Percentiles rank a stretch among this genome's conserved stretches.
These are phyloP conservation scores for Colletotrichum sp. DNA, from an alignment of 2,329 filamentous ascomycete species.

Conservation along the genomic window DNA sequence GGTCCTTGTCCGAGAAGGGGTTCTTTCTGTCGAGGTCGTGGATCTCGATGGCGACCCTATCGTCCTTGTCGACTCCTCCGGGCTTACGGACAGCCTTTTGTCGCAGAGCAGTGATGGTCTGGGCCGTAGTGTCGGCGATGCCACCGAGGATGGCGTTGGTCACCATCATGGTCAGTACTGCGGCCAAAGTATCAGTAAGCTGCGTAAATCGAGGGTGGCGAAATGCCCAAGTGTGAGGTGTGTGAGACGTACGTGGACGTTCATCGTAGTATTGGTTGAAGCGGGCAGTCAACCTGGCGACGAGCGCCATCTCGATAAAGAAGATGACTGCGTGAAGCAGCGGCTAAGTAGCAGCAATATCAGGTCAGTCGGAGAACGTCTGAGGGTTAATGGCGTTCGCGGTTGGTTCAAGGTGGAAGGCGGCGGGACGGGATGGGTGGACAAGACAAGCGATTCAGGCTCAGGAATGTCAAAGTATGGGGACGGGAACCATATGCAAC, in stretches of 20 bases:
- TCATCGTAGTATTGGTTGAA: constrained; percentile 96
- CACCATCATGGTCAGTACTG: constrained; percentile 97
- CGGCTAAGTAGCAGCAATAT: constrained; percentile 62
- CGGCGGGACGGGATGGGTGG: not conserved
- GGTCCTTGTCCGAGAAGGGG: constrained; percentile 66
- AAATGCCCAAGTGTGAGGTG: not conserved
- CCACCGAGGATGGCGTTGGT: constrained; percentile 96
- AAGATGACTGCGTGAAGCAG: constrained; percentile 85
- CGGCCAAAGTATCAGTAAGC: constrained; percentile 5
- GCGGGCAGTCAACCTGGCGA: constrained; percentile 80
- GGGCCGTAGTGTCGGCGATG: constrained; percentile 94
- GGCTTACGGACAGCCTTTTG: constrained; percentile 69
- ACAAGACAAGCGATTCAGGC: not conserved
- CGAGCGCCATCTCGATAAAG: constrained; percentile 85
- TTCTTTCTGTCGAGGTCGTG: constrained; percentile 86
- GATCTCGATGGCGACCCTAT: constrained; percentile 84
- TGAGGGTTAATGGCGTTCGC: not conserved
- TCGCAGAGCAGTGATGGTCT: constrained; percentile 86
- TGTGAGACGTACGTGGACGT: constrained; percentile 70
- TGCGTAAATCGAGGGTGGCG: not conserved
- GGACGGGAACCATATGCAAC: not conserved
- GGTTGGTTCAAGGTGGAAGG: not conserved
- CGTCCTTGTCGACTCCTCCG: constrained; percentile 64
- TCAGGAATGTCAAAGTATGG: not conserved
- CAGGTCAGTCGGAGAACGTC: not conserved